phyloP scores from a whole-genome alignment of 73 alveolate species.

The Effrenium voratum region DNA sequence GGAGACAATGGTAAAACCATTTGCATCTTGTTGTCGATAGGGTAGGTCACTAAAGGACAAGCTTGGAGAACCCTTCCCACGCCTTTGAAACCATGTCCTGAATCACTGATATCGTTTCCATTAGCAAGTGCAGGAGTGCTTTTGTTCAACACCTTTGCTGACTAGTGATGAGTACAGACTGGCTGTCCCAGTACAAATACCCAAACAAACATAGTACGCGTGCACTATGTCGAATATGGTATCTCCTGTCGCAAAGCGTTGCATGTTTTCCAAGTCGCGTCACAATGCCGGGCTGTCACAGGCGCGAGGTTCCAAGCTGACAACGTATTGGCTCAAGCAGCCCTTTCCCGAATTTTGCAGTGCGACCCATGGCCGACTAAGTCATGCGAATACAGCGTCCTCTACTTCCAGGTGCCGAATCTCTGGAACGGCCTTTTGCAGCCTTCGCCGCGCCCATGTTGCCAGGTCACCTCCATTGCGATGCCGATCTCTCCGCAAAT shows the following conservation, averaged over 20 bases:
- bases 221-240: not conserved
- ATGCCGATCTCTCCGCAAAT: no score
- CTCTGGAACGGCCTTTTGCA: slow-evolving; percentile 39
- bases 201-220: not conserved
- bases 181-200: no score
- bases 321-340: not conserved
- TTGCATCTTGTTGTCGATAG: not conserved
- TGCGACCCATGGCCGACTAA: no score
- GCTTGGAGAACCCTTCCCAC: not conserved
- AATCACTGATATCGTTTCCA: not conserved
- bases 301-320: no score
- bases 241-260: not conserved
- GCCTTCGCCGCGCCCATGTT: slow-evolving; percentile 49
- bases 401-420: slow-evolving; percentile 53
- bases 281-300: not conserved
- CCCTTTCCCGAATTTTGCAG: not conserved
- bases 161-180: no score
- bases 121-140: not conserved
- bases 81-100: not conserved
- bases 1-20: not conserved
- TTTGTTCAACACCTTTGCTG: not conserved
- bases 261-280: not conserved
- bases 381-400: no score
- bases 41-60: not conserved
- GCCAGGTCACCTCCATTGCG: slow-evolving; percentile 29